Percentiles rank a stretch among this genome's conserved stretches.
Conservation (phyloP, 345 rosid species). For the Hevea brasiliensis region DNA sequence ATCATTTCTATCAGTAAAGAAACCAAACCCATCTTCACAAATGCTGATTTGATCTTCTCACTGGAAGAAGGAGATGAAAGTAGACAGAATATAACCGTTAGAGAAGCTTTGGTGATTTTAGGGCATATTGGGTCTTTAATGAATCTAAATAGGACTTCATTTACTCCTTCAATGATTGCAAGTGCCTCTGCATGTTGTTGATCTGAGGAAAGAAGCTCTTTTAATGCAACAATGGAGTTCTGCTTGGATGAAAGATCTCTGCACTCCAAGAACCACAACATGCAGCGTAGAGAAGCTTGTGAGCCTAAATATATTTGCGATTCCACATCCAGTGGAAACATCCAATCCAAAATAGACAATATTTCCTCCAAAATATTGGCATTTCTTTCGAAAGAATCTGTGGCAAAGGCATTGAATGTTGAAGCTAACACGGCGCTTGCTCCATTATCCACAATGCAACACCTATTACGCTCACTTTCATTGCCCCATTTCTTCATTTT, state of each 20-base stretch:
- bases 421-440: constrained; percentile 29
- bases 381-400: constrained; percentile 21
- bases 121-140: constrained; percentile 34
- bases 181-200: constrained; percentile 15
- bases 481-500: constrained; percentile 40
- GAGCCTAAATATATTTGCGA: constrained; percentile 33
- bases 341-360: constrained; percentile 30
- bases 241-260: constrained; percentile 28
- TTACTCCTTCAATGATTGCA: constrained; percentile 27
- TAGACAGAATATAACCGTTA: constrained; percentile 35
- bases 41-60: constrained; percentile 15
- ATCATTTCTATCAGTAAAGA: constrained; percentile 29
- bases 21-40: constrained; percentile 38
- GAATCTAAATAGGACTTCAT: constrained; percentile 24
- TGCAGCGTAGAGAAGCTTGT: constrained; percentile 27
- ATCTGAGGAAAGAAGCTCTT: constrained; percentile 32
- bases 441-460: constrained; percentile 30
- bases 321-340: constrained; percentile 42
- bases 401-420: constrained; percentile 38
- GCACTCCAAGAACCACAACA: constrained; percentile 36
- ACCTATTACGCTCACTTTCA: constrained; percentile 54
- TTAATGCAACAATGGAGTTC: constrained; percentile 33
- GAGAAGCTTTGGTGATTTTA: constrained; percentile 38
- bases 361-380: constrained; percentile 37
- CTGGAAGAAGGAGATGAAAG: constrained; percentile 21